Conservation (phyloP, 2,329 filamentous ascomycete genomes). For the Neoscytalidium dimidiatum region DNA sequence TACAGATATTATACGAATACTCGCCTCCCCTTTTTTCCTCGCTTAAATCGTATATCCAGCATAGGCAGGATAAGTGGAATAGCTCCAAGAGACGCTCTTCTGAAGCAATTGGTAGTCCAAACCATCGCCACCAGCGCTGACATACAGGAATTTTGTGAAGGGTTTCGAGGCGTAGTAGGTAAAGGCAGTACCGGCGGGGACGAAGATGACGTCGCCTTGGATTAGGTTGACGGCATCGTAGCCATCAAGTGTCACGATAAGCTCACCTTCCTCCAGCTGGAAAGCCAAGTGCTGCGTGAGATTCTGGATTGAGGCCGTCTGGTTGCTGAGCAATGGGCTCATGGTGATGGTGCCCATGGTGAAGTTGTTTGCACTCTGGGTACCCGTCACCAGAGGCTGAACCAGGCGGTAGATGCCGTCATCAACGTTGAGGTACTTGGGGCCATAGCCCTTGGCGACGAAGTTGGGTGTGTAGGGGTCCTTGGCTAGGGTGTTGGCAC, state of each 20-base stretch:
- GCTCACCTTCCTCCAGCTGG: conserved; percentile 41
- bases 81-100: conserved; percentile 24
- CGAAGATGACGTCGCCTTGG: conserved; percentile 43
- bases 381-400: conserved; percentile 45
- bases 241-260: conserved; percentile 36
- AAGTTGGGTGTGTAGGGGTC: conserved; percentile 42
- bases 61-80: conserved; percentile 23
- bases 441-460: conserved; percentile 49
- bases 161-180: conserved; percentile 34
- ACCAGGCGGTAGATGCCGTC: conserved; percentile 45
- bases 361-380: conserved; percentile 45
- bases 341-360: conserved; percentile 48
- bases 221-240: conserved; percentile 32
- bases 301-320: conserved; percentile 22
- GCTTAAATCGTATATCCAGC: conserved; percentile 1
- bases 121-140: conserved; percentile 26
- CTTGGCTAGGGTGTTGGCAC: conserved; percentile 35
- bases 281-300: conserved; percentile 37
- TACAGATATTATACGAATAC: neutral
- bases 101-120: conserved; percentile 25
- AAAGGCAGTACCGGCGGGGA: conserved; percentile 36
- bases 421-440: conserved; percentile 46
- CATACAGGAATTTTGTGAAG: conserved; percentile 29
- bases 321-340: conserved; percentile 28
- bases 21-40: neutral